A percentile compares a stretch with the other conserved stretches of the same genome.
Conservation (phyloP, 2,329 filamentous ascomycete species). For the Canariomyces notabilis region DNA sequence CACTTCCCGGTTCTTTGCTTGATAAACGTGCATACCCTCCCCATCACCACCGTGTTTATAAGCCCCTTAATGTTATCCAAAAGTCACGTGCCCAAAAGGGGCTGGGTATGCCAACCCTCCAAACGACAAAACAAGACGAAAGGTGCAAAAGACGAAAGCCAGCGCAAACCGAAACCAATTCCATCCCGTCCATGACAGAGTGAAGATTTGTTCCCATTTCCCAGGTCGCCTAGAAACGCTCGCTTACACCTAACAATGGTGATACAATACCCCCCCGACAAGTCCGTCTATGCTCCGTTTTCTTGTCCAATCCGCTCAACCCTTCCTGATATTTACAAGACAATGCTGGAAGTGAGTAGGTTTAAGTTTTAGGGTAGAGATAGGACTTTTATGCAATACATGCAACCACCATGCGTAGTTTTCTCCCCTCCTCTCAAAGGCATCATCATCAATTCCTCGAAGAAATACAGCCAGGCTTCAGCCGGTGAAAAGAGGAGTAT, state of each 20-base stretch:
- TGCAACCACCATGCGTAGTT: neutral
- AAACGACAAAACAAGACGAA: neutral
- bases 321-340: neutral
- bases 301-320: neutral
- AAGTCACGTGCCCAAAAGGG: no score
- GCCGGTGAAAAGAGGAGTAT: neutral
- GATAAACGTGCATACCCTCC: no score
- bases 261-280: neutral
- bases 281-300: no score
- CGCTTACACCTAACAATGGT: neutral
- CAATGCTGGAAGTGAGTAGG: neutral
- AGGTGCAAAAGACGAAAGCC: neutral
- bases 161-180: neutral
- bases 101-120: neutral
- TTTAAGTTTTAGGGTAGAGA: no score
- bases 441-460: neutral
- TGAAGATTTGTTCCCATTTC: constrained; percentile 14
- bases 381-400: neutral
- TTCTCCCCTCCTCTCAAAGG: neutral
- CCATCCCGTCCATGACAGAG: neutral
- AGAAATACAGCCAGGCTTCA: neutral
- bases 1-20: no score
- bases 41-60: neutral
- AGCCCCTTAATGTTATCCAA: neutral
- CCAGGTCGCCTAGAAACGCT: no score